Evolutionary conservation across 1,284 basidiomycete species (phyloP).

Genomic region (Leccinum variabile): DNA sequence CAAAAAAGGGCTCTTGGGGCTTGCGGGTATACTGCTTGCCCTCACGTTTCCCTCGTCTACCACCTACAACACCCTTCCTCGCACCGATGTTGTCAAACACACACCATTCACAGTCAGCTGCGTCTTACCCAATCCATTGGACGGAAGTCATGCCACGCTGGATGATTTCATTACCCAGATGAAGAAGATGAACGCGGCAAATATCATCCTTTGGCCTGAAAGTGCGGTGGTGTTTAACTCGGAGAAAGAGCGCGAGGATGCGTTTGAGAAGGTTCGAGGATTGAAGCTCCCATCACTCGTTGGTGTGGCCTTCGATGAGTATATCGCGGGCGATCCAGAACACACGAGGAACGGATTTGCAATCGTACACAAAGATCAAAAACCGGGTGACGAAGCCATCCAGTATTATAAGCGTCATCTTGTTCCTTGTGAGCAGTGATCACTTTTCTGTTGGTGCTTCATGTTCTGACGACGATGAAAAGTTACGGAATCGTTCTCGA

Average conservation of each 20-base stretch:
- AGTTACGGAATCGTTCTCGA: constrained; percentile 74
- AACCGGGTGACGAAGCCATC: constrained; percentile 41
- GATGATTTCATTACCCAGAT: constrained; percentile 62
- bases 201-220: constrained; percentile 78
- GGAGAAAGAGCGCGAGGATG: constrained; percentile 46
- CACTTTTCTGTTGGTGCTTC: not conserved
- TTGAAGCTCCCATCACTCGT: constrained; percentile 39
- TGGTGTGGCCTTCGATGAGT: constrained; percentile 70
- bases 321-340: constrained; percentile 39
- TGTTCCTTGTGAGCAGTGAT: constrained; percentile 61
- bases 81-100: constrained; percentile 41
- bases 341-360: constrained; percentile 62
- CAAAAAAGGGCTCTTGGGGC: constrained; percentile 32
- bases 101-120: constrained; percentile 66
- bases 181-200: constrained; percentile 44
- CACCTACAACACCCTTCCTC: constrained; percentile 41
- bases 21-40: constrained; percentile 43
- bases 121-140: constrained; percentile 50
- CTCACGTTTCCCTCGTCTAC: constrained; percentile 61
- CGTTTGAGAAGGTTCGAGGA: constrained; percentile 45
- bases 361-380: constrained; percentile 44
- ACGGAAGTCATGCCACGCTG: constrained; percentile 47
- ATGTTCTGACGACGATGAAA: constrained; percentile 12
- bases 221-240: constrained; percentile 65
- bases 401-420: constrained; percentile 74